Conservation (phyloP, 163 green algal genomes). For the Coccomyxa subellipsoidea region DNA sequence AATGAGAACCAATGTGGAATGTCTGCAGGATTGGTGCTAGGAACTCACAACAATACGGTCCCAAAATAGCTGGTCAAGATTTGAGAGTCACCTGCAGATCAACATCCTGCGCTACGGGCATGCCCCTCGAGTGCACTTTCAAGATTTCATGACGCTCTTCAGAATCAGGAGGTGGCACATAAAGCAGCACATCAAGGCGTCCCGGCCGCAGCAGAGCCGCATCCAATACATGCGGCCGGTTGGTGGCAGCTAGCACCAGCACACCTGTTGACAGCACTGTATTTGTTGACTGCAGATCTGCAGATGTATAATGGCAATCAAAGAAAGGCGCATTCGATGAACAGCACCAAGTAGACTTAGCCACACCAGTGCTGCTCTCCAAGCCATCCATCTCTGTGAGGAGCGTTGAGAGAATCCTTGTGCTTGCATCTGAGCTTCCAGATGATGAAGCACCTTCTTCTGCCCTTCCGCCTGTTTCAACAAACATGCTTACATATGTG, state of each 20-base stretch:
- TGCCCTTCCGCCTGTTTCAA: neutral
- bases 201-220: conserved; percentile 81
- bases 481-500: neutral
- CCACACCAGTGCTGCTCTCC: conserved; percentile 57
- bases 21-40: no score
- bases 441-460: neutral
- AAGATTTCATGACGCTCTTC: conserved; percentile 60
- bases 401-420: conserved; percentile 78
- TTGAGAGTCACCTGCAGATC: conserved; percentile 48
- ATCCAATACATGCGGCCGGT: conserved; percentile 76
- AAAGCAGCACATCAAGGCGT: conserved; percentile 78
- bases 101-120: conserved; percentile 74
- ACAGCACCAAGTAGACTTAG: no score
- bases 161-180: conserved; percentile 82
- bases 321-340: no score
- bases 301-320: no score
- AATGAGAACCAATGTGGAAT: neutral
- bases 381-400: conserved; percentile 96
- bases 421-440: conserved; percentile 41
- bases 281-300: neutral
- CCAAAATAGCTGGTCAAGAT: neutral
- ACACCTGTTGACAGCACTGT: conserved; percentile 48
- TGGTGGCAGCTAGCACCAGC: conserved; percentile 84
- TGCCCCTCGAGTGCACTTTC: conserved; percentile 62
- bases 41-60: no score